Evolutionary conservation across 208 protist genomes (phyloP).

Genomic region (Leishmania turanica): DNA sequence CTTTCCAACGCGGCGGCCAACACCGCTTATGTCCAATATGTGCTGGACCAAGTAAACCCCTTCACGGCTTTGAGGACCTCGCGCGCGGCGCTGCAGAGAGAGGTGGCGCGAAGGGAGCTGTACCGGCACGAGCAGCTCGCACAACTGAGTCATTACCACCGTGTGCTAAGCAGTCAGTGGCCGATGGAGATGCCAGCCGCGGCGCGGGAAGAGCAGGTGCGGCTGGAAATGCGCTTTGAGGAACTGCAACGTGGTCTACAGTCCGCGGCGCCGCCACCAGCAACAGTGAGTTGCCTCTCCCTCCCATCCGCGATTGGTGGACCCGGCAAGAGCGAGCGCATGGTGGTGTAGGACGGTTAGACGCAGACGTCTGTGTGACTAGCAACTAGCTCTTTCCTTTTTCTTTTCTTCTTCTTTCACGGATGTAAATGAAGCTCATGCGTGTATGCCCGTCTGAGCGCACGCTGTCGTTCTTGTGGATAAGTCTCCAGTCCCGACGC

Average conservation of each 20-base stretch:
- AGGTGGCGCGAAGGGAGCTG: conserved; percentile 41
- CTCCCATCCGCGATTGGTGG: background rate
- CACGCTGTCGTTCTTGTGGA: background rate
- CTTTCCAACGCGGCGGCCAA: conserved; percentile 4
- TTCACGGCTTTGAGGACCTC: conserved; percentile 7
- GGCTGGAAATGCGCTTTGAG: conserved; percentile 26
- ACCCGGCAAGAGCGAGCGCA: background rate
- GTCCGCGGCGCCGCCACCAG: background rate
- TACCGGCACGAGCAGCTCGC: conserved; percentile 43
- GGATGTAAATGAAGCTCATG: background rate
- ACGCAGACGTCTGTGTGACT: background rate
- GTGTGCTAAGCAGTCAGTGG: conserved; percentile 33
- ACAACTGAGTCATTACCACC: conserved; percentile 49
- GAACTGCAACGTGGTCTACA: conserved; percentile 22
- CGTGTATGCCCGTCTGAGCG: background rate
- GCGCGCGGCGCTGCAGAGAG: conserved; percentile 21
- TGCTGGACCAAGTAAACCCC: conserved; percentile 14
- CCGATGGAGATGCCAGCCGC: conserved; percentile 30
- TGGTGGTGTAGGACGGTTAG: background rate
- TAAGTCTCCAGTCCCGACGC: background rate
- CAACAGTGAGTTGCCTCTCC: background rate
- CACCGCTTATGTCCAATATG: conserved; percentile 28
- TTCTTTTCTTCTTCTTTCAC: background rate
- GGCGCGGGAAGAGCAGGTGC: conserved; percentile 31
- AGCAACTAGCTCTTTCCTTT: background rate